A percentile compares a stretch with the other conserved stretches of the same genome.
These are phyloP conservation scores for Aspergillus sp. DNA, from an alignment of 2,329 filamentous ascomycete genomes.

Conservation along the genomic window DNA sequence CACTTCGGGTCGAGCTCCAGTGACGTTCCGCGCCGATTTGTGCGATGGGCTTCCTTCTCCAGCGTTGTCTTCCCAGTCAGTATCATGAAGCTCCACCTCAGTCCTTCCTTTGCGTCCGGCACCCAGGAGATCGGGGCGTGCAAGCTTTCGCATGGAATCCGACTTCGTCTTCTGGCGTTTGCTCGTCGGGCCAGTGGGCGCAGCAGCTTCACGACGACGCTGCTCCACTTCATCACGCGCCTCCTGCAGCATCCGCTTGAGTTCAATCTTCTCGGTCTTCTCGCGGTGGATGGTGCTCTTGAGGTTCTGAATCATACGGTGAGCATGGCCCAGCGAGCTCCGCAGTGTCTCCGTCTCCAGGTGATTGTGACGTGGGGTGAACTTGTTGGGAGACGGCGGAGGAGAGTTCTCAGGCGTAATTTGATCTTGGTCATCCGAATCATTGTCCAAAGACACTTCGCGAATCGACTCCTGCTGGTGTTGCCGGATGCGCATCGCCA, in stretches of 20 bases:
- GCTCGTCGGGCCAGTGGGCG: constrained; percentile 34
- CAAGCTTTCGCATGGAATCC: constrained; percentile 73
- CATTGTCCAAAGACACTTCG: constrained; percentile 60
- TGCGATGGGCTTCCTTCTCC: constrained; percentile 58
- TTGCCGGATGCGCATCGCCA: constrained; percentile 69
- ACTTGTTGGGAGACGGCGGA: constrained; percentile 84
- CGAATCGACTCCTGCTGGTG: constrained; percentile 63
- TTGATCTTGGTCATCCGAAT: constrained; percentile 64
- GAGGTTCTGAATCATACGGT: constrained; percentile 93
- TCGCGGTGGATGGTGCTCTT: constrained; percentile 94
- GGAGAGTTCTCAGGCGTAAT: constrained; percentile 86
- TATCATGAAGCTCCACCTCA: constrained; percentile 75
- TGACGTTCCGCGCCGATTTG: constrained; percentile 31
- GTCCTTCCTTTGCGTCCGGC: constrained; percentile 70
- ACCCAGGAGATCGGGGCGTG: constrained; percentile 70
- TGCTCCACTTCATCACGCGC: constrained; percentile 85
- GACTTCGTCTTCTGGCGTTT: constrained; percentile 63
- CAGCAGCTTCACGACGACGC: constrained; percentile 55
- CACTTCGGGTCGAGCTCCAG: constrained; percentile 22
- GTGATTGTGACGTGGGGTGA: constrained; percentile 82
- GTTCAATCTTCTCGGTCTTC: constrained; percentile 98
- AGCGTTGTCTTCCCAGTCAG: constrained; percentile 85
- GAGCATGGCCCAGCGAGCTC: constrained; percentile 89
- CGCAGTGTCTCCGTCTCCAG: constrained; percentile 95
- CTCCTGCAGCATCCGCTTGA: constrained; percentile 87